Percentiles rank a stretch among this genome's conserved stretches.
Conservation (phyloP, 371 early-diverging fungal species). For the Blakeslea trispora region DNA sequence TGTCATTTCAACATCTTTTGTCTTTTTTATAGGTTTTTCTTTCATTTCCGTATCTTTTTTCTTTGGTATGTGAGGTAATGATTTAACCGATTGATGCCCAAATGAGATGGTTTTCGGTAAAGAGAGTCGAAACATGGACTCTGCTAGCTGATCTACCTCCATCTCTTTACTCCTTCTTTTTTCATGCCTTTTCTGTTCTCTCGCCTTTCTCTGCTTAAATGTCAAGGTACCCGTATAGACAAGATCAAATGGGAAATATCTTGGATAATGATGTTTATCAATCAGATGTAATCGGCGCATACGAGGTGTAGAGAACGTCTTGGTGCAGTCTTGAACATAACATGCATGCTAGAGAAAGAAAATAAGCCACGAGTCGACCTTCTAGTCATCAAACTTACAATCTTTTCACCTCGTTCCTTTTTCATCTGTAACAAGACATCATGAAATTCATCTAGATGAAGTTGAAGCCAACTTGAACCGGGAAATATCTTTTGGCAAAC, state of each 20-base stretch:
- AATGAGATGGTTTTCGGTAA: constrained; percentile 43
- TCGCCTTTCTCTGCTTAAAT: constrained; percentile 34
- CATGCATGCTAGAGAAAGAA: constrained; percentile 79
- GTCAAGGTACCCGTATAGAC: constrained; percentile 52
- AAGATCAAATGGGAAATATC: constrained; percentile 66
- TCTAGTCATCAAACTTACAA: constrained; percentile 37
- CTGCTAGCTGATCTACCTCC: constrained; percentile 26
- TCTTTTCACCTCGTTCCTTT: constrained; percentile 60
- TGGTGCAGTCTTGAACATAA: constrained; percentile 66
- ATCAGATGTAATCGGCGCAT: constrained; percentile 66
- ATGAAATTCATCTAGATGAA: constrained; percentile 63
- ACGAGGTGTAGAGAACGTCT: constrained; percentile 48
- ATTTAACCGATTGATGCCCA: constrained; percentile 18
- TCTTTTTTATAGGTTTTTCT: background rate
- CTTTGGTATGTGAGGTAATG: constrained; percentile 6
- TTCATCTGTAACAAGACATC: constrained; percentile 49
- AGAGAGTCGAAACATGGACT: constrained; percentile 26
- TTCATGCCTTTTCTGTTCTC: constrained; percentile 9
- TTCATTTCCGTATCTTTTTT: constrained; percentile 4
- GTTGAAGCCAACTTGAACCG: constrained; percentile 46
- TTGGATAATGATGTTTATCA: constrained; percentile 68
- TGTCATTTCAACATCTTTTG: constrained; percentile 5
- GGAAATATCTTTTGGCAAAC: constrained; percentile 58
- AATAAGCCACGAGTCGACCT: too few species aligned
- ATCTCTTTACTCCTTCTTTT: constrained; percentile 6